A percentile compares a stretch with the other conserved stretches of the same genome.
Conservation (phyloP, 495 filamentous ascomycete genomes). For the Daldinia loculata region DNA sequence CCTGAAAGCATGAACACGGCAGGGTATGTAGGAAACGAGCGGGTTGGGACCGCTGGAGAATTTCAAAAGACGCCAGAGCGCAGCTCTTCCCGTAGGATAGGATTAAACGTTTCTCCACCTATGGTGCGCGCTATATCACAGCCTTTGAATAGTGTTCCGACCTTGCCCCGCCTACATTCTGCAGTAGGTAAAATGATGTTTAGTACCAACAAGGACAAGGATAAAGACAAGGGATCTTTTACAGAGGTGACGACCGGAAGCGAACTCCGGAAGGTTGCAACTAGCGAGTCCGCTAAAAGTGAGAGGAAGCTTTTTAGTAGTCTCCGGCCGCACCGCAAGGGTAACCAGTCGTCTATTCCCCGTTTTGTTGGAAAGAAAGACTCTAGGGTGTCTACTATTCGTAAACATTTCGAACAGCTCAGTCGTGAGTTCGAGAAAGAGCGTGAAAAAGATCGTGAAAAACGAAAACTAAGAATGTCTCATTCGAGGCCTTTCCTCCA, state of each 20-base stretch:
- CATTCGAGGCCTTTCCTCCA: conserved; percentile 83
- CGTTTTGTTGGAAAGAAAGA: conserved; percentile 78
- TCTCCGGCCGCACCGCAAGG: conserved; percentile 68
- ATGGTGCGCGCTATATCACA: conserved; percentile 77
- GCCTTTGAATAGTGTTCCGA: conserved; percentile 53
- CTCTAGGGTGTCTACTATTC: conserved; percentile 83
- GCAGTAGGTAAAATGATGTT: conserved; percentile 41
- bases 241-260: conserved; percentile 32
- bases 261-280: conserved; percentile 42
- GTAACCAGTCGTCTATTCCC: conserved; percentile 82
- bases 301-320: conserved; percentile 78
- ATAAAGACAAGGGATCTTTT: conserved; percentile 40
- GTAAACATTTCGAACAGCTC: conserved; percentile 95
- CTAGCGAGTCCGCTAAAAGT: conserved; percentile 52
- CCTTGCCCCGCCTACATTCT: conserved; percentile 41
- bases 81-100: conserved; percentile 51
- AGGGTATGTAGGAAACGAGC: conserved; percentile 32
- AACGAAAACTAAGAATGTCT: conserved; percentile 80
- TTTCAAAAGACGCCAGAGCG: conserved; percentile 49
- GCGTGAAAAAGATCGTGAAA: conserved; percentile 81
- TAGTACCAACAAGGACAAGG: conserved; percentile 45
- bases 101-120: conserved; percentile 66
- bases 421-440: conserved; percentile 98
- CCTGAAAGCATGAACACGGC: conserved; percentile 43
- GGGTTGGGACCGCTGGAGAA: conserved; percentile 11